These are phyloP conservation scores for Diutina pseudorugosa DNA, from an alignment of 1,139 yeast genomes.

Conservation along the genomic window DNA sequence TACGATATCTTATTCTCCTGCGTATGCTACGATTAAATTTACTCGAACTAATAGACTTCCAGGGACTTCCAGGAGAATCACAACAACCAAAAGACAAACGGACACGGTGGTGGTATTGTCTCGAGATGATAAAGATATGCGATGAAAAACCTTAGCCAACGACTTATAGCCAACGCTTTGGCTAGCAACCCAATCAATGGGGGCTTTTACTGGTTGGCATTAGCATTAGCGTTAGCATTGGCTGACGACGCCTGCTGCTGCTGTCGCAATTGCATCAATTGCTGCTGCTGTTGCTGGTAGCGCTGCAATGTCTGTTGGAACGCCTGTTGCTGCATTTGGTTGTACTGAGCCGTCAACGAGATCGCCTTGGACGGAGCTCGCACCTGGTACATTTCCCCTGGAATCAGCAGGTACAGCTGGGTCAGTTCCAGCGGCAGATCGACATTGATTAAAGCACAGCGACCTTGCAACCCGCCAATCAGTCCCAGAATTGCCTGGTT, in stretches of 20 bases:
- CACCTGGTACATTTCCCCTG: slow-evolving; percentile 44
- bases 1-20: too few relatives aligned
- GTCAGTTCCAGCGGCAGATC: slow-evolving; percentile 29
- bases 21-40: too few relatives aligned
- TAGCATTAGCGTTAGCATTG: neutral
- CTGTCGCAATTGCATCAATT: neutral
- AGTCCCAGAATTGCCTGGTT: slow-evolving; percentile 42
- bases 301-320: slow-evolving; percentile 39
- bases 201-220: neutral
- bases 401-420: slow-evolving; percentile 40
- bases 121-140: neutral
- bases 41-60: too few relatives aligned
- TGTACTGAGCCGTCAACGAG: slow-evolving; percentile 30
- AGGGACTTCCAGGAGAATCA: too few relatives aligned
- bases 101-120: too few relatives aligned
- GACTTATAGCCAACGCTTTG: too few relatives aligned
- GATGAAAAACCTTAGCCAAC: too few relatives aligned
- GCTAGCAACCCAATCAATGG: neutral
- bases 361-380: slow-evolving; percentile 51
- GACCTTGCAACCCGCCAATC: slow-evolving; percentile 63
- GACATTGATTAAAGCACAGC: slow-evolving; percentile 63
- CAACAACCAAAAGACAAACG: too few relatives aligned
- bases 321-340: slow-evolving; percentile 32
- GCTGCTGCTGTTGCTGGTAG: slow-evolving; percentile 23
- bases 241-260: neutral